phyloP scores from a whole-genome alignment of 768 basidiomycete species.

The Tylopilus subfusipes region DNA sequence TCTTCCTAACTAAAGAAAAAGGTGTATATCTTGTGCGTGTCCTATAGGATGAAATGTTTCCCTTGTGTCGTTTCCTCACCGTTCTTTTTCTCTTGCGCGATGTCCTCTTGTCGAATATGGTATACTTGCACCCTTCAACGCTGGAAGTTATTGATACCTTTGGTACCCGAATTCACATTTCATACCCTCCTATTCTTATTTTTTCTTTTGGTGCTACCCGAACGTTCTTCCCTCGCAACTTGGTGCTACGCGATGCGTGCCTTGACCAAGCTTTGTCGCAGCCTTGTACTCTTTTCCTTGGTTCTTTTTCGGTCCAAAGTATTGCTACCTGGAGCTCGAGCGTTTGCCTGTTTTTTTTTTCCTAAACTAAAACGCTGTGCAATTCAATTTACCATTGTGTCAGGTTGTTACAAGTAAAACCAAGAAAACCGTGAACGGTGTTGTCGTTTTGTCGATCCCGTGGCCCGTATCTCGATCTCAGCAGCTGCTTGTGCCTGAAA shows the following conservation, averaged over 20 bases:
- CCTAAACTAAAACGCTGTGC: neutral
- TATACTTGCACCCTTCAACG: neutral
- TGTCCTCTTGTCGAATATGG: slow-evolving; percentile 3
- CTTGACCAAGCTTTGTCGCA: neutral
- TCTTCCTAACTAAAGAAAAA: neutral
- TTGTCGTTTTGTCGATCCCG: too few relatives aligned
- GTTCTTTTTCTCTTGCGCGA: neutral
- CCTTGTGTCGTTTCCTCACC: neutral
- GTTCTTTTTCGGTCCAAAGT: neutral
- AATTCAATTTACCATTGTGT: neutral
- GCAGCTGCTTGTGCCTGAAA: too few relatives aligned
- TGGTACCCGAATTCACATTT: slow-evolving; percentile 6
- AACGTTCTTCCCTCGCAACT: neutral
- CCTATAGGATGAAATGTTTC: slow-evolving; percentile 4
- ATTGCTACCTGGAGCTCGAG: slow-evolving; percentile 23
- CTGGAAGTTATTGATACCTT: slow-evolving; percentile 22
- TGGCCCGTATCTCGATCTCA: too few relatives aligned
- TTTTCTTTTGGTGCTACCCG: neutral
- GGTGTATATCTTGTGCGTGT: slow-evolving; percentile 17
- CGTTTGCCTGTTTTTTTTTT: slow-evolving; percentile 11
- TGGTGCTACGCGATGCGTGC: neutral
- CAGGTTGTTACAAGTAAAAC: too few relatives aligned
- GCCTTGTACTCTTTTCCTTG: neutral
- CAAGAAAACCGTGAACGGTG: too few relatives aligned
- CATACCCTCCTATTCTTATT: slow-evolving; percentile 16